Conservation (phyloP, 2,329 filamentous ascomycete genomes). For the Cytospora piceae region DNA sequence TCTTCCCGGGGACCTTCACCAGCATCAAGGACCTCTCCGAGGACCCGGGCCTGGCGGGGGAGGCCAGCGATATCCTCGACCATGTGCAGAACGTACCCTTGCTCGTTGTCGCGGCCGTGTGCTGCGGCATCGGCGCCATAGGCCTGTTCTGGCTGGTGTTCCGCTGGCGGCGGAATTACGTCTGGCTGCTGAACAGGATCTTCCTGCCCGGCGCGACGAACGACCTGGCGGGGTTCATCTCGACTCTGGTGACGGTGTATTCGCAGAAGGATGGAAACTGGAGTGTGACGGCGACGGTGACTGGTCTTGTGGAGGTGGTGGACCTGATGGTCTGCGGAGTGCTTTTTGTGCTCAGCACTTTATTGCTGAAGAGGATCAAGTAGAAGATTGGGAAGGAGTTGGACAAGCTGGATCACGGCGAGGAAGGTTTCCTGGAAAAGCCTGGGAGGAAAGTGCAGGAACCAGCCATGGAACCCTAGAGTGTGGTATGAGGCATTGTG, state of each 20-base stretch:
- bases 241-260: conserved; percentile 55
- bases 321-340: conserved; percentile 32
- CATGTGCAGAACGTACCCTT: conserved; percentile 37
- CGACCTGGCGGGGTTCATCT: conserved; percentile 54
- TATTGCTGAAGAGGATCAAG: conserved; percentile 25
- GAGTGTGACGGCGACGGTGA: conserved; percentile 35
- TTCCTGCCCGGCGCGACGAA: conserved; percentile 52
- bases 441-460: conserved; percentile 16
- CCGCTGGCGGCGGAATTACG: conserved; percentile 52
- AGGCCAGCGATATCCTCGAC: conserved; percentile 13
- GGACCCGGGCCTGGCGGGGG: not conserved
- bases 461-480: conserved; percentile 18
- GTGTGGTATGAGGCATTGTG: conserved; percentile 9
- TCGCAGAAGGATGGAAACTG: conserved; percentile 49
- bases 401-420: conserved; percentile 16
- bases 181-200: conserved; percentile 57
- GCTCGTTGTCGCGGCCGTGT: conserved; percentile 49
- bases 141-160: conserved; percentile 49
- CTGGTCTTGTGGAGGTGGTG: conserved; percentile 21
- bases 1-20: conserved; percentile 57
- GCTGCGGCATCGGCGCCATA: conserved; percentile 45
- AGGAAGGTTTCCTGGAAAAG: conserved; percentile 12
- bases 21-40: conserved; percentile 33
- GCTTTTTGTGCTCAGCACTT: conserved; percentile 11
- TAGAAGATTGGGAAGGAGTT: conserved; percentile 20